Percentiles rank a stretch among this genome's conserved stretches.
phyloP scores from a whole-genome alignment of 495 filamentous ascomycete species.

The Talaromyces adpressus region DNA sequence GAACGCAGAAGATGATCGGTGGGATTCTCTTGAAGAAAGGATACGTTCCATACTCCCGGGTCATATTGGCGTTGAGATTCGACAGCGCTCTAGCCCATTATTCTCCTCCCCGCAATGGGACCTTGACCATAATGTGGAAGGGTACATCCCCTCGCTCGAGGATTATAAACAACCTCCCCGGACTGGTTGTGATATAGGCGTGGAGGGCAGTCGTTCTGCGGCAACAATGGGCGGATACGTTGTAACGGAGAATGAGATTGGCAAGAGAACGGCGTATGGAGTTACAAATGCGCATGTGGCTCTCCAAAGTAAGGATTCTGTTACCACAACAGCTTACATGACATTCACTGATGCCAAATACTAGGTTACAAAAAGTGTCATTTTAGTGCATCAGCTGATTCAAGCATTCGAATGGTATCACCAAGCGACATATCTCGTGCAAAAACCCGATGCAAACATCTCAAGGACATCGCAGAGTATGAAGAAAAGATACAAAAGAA shows the following conservation, averaged over 20 bases:
- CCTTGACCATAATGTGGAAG: neutral
- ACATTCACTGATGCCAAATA: neutral
- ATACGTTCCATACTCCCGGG: neutral
- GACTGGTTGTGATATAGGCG: neutral
- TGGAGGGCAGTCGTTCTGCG: neutral
- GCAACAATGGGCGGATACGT: conserved; percentile 5
- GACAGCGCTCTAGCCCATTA: neutral
- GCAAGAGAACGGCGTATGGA: neutral
- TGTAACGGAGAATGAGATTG: neutral
- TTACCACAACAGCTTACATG: neutral
- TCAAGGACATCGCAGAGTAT: neutral
- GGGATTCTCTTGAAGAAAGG: neutral
- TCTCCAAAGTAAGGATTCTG: neutral
- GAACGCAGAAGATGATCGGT: conserved; percentile 8
- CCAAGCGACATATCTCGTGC: neutral
- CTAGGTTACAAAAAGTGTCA: neutral
- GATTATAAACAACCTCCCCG: neutral
- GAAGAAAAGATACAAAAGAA: neutral
- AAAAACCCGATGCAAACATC: neutral
- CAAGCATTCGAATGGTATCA: neutral
- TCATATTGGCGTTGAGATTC: neutral
- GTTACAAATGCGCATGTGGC: conserved; percentile 4
- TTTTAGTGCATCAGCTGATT: neutral
- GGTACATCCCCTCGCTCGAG: neutral
- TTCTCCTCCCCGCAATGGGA: neutral